These are phyloP conservation scores for Linaria vulgaris DNA, from an alignment of 257 asterid species.

Conservation along the genomic window DNA sequence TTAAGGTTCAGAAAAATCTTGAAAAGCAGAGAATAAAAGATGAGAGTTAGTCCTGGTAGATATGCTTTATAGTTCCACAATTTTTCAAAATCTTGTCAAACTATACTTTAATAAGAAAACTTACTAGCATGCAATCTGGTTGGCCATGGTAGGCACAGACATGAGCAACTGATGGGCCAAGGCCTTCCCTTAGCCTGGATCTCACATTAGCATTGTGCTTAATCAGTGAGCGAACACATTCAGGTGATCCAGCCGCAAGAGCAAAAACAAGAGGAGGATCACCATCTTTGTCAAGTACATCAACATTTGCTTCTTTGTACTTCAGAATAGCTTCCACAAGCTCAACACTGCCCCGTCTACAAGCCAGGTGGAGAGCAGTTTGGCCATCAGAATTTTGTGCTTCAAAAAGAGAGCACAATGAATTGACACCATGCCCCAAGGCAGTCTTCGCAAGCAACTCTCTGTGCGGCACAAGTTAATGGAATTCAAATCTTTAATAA, in stretches of 20 bases:
- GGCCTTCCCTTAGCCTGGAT: conserved; percentile 92
- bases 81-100: conserved; percentile 8
- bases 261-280: conserved; percentile 99
- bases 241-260: conserved; percentile 97
- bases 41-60: conserved; percentile 5
- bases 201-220: conserved; percentile 77
- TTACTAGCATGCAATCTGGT: conserved; percentile 98
- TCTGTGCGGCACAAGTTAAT: conserved; percentile 42
- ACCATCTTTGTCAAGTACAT: conserved; percentile 91
- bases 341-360: conserved; percentile 91
- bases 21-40: conserved; percentile 1
- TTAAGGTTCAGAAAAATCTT: conserved; percentile 7
- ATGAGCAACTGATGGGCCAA: conserved; percentile 98
- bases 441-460: conserved; percentile 66
- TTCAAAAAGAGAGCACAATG: conserved; percentile 57
- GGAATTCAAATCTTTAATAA: conserved; percentile 23
- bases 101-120: conserved; percentile 29
- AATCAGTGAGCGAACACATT: conserved; percentile 91
- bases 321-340: conserved; percentile 84
- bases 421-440: conserved; percentile 41
- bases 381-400: conserved; percentile 96
- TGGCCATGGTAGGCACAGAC: conserved; percentile 99
- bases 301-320: conserved; percentile 79
- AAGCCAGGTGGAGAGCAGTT: conserved; percentile 96
- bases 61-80: conserved; percentile 7